These are phyloP conservation scores for Colletotrichum scovillei DNA, from an alignment of 2,329 filamentous ascomycete genomes.

Conservation along the genomic window DNA sequence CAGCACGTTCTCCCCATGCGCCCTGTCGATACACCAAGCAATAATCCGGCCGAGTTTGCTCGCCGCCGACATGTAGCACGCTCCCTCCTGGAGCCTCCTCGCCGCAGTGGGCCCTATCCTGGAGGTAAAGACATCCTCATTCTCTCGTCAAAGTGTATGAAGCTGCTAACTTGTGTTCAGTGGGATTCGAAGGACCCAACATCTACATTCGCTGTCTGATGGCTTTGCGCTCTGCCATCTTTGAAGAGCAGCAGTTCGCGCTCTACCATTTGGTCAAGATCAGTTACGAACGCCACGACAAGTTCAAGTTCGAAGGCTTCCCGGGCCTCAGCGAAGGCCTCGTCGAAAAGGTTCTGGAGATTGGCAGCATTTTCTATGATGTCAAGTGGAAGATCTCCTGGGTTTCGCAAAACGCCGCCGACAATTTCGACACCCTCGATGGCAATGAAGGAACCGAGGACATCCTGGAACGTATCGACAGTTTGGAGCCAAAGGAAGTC, in stretches of 20 bases:
- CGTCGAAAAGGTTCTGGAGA: constrained; percentile 83
- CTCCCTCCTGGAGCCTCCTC: constrained; percentile 31
- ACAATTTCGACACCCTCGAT: constrained; percentile 58
- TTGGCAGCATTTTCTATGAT: constrained; percentile 83
- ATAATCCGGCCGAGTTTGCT: constrained; percentile 76
- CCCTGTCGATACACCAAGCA: constrained; percentile 79
- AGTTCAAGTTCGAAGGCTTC: constrained; percentile 95
- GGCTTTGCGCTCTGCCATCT: constrained; percentile 82
- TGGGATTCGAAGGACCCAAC: constrained; percentile 80
- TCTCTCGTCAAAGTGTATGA: background rate
- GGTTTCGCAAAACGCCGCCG: constrained; percentile 53
- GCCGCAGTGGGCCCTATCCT: constrained; percentile 54
- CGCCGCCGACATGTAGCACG: constrained; percentile 62
- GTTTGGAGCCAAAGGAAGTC: constrained; percentile 68
- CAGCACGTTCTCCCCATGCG: constrained; percentile 74
- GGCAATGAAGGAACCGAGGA: constrained; percentile 62
- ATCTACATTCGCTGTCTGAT: constrained; percentile 92
- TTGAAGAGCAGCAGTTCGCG: constrained; percentile 89
- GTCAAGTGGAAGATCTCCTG: constrained; percentile 86
- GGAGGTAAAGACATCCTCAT: constrained; percentile 62
- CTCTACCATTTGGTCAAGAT: constrained; percentile 95
- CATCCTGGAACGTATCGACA: constrained; percentile 74
- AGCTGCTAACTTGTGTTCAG: constrained; percentile 41
- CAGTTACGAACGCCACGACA: constrained; percentile 92
- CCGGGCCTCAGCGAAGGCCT: constrained; percentile 88